phyloP scores from a whole-genome alignment of 2,329 filamentous ascomycete species.

The Raffaelea albimanens region DNA sequence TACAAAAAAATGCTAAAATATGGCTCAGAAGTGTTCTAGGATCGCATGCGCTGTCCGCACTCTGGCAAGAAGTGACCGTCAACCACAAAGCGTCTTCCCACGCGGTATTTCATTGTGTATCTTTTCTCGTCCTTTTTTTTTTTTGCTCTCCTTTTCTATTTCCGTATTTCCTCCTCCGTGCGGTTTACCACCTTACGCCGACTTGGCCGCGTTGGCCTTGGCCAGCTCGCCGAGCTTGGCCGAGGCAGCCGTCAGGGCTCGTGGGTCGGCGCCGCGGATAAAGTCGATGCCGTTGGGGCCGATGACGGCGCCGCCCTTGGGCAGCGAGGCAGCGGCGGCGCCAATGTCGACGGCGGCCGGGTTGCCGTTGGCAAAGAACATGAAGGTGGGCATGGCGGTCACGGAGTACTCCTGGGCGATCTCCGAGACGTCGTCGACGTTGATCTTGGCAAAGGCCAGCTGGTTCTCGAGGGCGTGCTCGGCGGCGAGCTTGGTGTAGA shows the following conservation, averaged over 20 bases:
- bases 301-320: conserved; percentile 4
- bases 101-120: neutral
- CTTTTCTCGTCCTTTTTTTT: neutral
- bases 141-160: neutral
- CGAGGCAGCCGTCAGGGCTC: conserved; percentile 12
- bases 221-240: conserved; percentile 13
- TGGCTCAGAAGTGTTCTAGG: too few relatives aligned
- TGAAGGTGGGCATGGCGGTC: conserved; percentile 49
- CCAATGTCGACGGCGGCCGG: conserved; percentile 23
- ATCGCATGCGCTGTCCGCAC: too few relatives aligned
- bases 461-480: conserved; percentile 27
- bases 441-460: conserved; percentile 48
- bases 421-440: conserved; percentile 45
- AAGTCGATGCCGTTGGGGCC: conserved; percentile 7
- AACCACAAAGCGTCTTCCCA: too few relatives aligned
- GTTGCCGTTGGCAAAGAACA: conserved; percentile 48
- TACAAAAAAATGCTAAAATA: too few relatives aligned
- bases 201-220: conserved; percentile 6
- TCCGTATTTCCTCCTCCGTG: neutral
- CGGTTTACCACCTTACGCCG: too few relatives aligned
- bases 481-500: conserved; percentile 39
- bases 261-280: conserved; percentile 18
- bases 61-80: too few relatives aligned
- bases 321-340: conserved; percentile 4
- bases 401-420: conserved; percentile 40